Conservation (phyloP, 495 filamentous ascomycete species). For the Cladorrhinum samala region DNA sequence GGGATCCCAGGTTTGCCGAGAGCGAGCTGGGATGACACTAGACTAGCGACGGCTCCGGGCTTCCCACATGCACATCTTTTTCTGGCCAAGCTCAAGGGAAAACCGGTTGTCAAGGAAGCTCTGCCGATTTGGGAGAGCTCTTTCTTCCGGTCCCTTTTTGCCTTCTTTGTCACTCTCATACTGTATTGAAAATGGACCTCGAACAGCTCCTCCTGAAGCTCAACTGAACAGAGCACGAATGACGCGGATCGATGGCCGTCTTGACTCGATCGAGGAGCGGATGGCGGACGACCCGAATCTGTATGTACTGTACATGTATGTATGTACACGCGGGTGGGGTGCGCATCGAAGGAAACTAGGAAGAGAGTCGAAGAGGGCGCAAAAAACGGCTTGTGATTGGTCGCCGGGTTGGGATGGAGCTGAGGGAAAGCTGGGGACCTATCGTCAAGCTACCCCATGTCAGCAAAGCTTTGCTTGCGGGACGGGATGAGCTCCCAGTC, state of each 20-base stretch:
- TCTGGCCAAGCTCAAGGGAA: neutral
- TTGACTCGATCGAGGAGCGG: constrained; percentile 26
- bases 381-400: constrained; percentile 18
- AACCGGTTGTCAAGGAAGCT: constrained; percentile 2
- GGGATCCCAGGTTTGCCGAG: neutral
- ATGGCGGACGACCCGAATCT: constrained; percentile 11
- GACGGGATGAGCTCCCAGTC: neutral
- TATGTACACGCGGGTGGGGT: constrained; percentile 17
- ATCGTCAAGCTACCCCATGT: constrained; percentile 15
- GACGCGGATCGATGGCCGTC: constrained; percentile 17
- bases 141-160: neutral
- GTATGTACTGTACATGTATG: too few species aligned
- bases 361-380: neutral
- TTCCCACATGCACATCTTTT: neutral
- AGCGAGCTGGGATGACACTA: constrained; percentile 1
- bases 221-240: neutral
- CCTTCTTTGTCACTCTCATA: neutral
- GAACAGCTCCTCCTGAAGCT: neutral
- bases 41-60: neutral
- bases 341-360: constrained; percentile 5
- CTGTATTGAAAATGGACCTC: neutral
- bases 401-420: constrained; percentile 12
- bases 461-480: neutral
- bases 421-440: constrained; percentile 13
- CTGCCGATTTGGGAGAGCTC: neutral